These are phyloP conservation scores for Annulohypoxylon bovei DNA, from an alignment of 495 filamentous ascomycete species.

Conservation along the genomic window DNA sequence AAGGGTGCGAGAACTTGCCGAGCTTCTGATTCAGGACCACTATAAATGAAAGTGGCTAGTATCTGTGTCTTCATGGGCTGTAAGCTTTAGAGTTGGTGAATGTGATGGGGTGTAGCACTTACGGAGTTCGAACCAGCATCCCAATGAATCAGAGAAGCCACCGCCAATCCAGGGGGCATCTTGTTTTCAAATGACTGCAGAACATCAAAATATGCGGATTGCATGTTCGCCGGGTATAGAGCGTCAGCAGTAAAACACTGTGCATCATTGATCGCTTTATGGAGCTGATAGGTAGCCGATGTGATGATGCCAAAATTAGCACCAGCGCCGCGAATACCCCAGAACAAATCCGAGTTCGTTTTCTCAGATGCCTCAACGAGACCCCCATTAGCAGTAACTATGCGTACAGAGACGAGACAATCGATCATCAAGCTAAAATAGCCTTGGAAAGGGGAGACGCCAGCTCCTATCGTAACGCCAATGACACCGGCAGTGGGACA, in stretches of 20 bases:
- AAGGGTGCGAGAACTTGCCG: conserved; percentile 35
- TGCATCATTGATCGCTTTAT: conserved; percentile 40
- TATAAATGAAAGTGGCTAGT: conserved; percentile 35
- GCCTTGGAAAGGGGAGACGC: conserved; percentile 50
- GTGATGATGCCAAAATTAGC: conserved; percentile 62
- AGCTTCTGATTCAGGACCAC: conserved; percentile 35
- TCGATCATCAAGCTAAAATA: conserved; percentile 52
- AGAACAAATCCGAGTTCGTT: conserved; percentile 58
- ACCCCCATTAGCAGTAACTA: conserved; percentile 49
- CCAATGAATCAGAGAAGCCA: conserved; percentile 10
- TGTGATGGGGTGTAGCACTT: background rate
- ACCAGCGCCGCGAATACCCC: conserved; percentile 58
- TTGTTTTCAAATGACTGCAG: conserved; percentile 41
- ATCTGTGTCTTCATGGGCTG: conserved; percentile 25
- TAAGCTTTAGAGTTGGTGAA: conserved; percentile 8
- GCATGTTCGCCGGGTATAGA: conserved; percentile 33
- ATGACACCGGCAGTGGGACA: conserved; percentile 47
- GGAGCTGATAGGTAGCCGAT: conserved; percentile 48
- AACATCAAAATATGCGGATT: conserved; percentile 37
- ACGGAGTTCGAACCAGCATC: conserved; percentile 12
- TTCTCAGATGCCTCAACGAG: conserved; percentile 47
- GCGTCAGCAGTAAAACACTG: conserved; percentile 46
- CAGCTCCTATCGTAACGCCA: conserved; percentile 54
- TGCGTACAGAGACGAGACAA: conserved; percentile 42
- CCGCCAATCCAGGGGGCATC: conserved; percentile 37